These are phyloP conservation scores for Bonia amplexicaulis DNA, from an alignment of 176 grass and related monocot genomes.

Conservation along the genomic window DNA sequence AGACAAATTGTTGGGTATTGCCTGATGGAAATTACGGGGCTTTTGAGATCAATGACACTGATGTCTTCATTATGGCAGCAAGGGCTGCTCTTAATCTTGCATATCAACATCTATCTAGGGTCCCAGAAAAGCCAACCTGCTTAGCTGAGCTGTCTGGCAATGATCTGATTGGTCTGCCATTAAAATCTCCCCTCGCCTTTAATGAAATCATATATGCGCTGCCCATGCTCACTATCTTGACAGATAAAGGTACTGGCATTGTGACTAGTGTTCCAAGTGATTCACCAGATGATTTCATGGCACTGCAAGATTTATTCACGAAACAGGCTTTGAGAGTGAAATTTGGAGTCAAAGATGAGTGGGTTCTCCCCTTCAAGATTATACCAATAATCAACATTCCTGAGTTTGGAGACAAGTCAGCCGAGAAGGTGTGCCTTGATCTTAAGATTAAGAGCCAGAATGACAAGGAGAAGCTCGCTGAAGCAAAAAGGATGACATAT, in stretches of 20 bases:
- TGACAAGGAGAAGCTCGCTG: constrained; percentile 74
- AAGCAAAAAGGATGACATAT: constrained; percentile 70
- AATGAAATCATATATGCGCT: constrained; percentile 59
- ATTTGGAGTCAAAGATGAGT: constrained; percentile 67
- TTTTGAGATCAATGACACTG: constrained; percentile 74
- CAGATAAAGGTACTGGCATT: constrained; percentile 60
- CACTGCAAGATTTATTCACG: constrained; percentile 53
- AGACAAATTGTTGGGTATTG: constrained; percentile 80
- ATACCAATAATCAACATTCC: constrained; percentile 74
- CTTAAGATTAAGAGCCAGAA: constrained; percentile 75
- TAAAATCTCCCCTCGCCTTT: constrained; percentile 58
- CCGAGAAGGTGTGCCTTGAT: constrained; percentile 58
- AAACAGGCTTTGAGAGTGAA: constrained; percentile 59
- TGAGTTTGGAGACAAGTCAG: constrained; percentile 66
- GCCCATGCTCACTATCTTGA: constrained; percentile 71
- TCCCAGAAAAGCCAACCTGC: constrained; percentile 61
- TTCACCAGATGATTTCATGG: constrained; percentile 75
- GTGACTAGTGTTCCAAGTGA: constrained; percentile 74
- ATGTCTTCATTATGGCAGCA: constrained; percentile 67
- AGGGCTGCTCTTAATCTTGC: constrained; percentile 70
- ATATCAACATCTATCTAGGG: constrained; percentile 56
- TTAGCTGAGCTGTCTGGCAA: constrained; percentile 46
- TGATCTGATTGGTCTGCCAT: constrained; percentile 66
- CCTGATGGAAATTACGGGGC: constrained; percentile 70
- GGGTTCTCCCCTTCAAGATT: constrained; percentile 58